These are phyloP conservation scores for Dianthus caryophyllus DNA, from an alignment of 148 eudicot genomes.

Conservation along the genomic window DNA sequence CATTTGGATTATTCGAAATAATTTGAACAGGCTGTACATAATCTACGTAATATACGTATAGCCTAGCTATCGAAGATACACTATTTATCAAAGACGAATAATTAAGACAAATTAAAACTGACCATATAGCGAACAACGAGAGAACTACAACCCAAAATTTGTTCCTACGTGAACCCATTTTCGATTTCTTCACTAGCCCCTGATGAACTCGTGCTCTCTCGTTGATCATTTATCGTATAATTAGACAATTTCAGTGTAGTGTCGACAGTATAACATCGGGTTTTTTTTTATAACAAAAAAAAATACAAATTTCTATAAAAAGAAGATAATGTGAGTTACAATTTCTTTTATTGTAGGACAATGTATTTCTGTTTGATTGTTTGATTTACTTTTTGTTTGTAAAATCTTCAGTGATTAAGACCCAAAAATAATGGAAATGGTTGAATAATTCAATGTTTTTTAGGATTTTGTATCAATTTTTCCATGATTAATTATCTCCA, in stretches of 20 bases:
- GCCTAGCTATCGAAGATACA: constrained; percentile 30
- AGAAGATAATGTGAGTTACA: neutral
- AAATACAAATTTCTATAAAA: neutral
- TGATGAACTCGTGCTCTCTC: constrained; percentile 12
- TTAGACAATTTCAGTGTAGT: neutral
- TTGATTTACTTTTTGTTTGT: neutral
- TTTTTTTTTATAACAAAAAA: neutral
- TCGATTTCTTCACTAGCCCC: constrained; percentile 17
- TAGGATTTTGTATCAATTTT: neutral
- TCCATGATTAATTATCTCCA: neutral
- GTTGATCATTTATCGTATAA: constrained; percentile 13
- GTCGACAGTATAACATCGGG: constrained; percentile 5
- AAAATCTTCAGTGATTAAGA: constrained; percentile 2
- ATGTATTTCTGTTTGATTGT: neutral
- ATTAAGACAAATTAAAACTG: constrained; percentile 34
- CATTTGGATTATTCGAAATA: neutral
- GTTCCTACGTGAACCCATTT: constrained; percentile 26
- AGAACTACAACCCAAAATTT: constrained; percentile 30
- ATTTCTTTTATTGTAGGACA: neutral
- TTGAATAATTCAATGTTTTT: constrained; percentile 14
- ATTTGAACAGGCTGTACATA: constrained; percentile 22
- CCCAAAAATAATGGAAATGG: constrained; percentile 12
- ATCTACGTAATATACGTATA: constrained; percentile 34
- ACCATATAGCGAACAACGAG: constrained; percentile 34
- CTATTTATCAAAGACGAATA: constrained; percentile 36